These are phyloP conservation scores for Entamoeba invadens DNA, from an alignment of 208 protist species.

Conservation along the genomic window DNA sequence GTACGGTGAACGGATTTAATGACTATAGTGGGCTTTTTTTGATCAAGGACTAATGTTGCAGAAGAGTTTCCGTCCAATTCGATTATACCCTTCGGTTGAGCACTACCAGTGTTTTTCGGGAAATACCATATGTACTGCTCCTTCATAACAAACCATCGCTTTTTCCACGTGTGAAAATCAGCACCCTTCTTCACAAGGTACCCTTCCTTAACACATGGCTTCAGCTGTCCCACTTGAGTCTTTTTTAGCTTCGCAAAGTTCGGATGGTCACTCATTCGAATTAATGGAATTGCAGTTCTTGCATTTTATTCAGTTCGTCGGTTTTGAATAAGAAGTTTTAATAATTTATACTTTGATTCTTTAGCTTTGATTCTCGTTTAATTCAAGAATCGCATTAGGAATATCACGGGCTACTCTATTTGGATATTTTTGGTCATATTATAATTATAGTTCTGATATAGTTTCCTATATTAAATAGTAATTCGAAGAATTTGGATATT, in stretches of 20 bases:
- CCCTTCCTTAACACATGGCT: not conserved
- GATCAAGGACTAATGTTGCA: not conserved
- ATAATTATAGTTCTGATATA: too few species aligned
- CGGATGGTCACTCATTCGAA: not conserved
- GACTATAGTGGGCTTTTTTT: not conserved
- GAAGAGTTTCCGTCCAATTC: not conserved
- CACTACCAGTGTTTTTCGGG: not conserved
- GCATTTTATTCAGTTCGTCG: too few species aligned
- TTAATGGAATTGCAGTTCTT: too few species aligned
- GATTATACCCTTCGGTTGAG: not conserved
- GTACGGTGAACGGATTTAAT: not conserved
- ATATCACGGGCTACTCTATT: too few species aligned
- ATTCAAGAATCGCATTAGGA: too few species aligned
- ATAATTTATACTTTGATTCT: too few species aligned
- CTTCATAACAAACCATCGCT: not conserved
- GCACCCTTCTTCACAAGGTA: not conserved
- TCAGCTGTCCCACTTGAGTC: not conserved
- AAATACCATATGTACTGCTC: not conserved
- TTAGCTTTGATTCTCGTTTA: too few species aligned
- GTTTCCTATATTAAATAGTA: too few species aligned
- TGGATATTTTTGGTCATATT: too few species aligned
- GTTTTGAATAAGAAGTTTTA: too few species aligned
- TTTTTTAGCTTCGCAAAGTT: conserved; percentile 1
- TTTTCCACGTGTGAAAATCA: not conserved
- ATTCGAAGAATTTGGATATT: too few species aligned